Evolutionary conservation across 2,329 filamentous ascomycete genomes (phyloP), one percentile per base, ranked within the genome.

Genomic region (Xylariales sp.): DNA sequence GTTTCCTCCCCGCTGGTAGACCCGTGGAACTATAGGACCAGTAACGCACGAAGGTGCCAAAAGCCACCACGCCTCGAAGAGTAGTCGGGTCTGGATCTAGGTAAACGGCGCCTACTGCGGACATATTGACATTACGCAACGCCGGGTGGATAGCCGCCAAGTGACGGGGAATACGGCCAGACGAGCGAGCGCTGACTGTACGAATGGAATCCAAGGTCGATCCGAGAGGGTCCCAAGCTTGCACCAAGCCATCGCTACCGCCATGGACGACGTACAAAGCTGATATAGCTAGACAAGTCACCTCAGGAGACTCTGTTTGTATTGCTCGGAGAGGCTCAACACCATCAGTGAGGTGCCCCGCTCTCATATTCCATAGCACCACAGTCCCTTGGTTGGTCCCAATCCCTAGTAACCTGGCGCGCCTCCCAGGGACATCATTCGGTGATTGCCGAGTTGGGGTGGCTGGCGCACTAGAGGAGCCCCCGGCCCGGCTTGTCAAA

Each of bases 161-260:
- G 45, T 89, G 81, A 40, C 90, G 86, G 45, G 90, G 85, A 35
- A 90, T 84, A 19, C 88, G 81, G 6, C 85, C 83, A 2, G 86
- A 86, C 48, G 91, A 89, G 12, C 85, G 81, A 3, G 88, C 88
- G 55, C 95, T 90, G 38, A 98, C 70, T 0, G 89, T 97, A 27
- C 89, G 81, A 36, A 97, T 76, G 0, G 93, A 88, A 15, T 83
- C 80, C 14, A 74, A 63, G 0, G 76, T 85, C 2, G 91, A 97
- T 1, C 83, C 88, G 32, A 98, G 69, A n/a, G 86, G 87, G 65
- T 98, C 93, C 93, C 93, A 98, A 5, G 89, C 87, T 60, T 97
- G 93, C 5, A 95, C 91, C 4, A 97, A 76, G 1, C 93, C 91
- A 62, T 98, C 93, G 49, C 86, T 95, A 18, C 93, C 93, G 34